Evolutionary conservation across 2,329 filamentous ascomycete species (phyloP).

Genomic region (Ascocoryne sarcoides): DNA sequence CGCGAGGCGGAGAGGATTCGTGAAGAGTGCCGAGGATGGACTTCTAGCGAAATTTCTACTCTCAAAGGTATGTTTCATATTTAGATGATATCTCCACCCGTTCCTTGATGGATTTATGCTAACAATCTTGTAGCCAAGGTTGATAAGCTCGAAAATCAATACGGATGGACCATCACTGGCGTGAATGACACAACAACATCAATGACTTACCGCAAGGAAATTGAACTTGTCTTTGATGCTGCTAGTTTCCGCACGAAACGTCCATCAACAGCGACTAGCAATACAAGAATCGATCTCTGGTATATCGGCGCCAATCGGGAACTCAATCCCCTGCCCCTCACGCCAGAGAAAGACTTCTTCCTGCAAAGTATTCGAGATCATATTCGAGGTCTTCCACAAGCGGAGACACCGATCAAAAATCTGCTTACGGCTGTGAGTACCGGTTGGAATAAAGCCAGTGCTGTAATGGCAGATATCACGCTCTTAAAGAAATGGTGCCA

Average conservation of each 20-base stretch:
- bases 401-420: constrained; percentile 44
- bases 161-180: constrained; percentile 65
- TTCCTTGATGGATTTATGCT: not conserved
- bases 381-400: constrained; percentile 52
- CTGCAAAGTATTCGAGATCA: constrained; percentile 63
- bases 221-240: constrained; percentile 66
- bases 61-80: constrained; percentile 58
- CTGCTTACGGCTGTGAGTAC: constrained; percentile 51
- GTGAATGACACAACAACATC: constrained; percentile 55
- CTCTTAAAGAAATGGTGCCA: constrained; percentile 56
- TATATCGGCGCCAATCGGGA: constrained; percentile 56
- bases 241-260: constrained; percentile 43
- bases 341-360: constrained; percentile 66
- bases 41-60: constrained; percentile 65
- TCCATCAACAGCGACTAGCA: constrained; percentile 22
- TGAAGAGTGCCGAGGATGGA: constrained; percentile 87
- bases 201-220: constrained; percentile 63
- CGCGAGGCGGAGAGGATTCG: constrained; percentile 72
- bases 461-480: constrained; percentile 51
- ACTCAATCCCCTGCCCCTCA: constrained; percentile 44
- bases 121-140: constrained; percentile 45
- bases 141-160: constrained; percentile 52
- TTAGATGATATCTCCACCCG: not conserved
- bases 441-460: constrained; percentile 57
- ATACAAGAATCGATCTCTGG: constrained; percentile 56